Base-by-base conservation (phyloP, 106 monocot genomes). In the Phalaenopsis equestris region DNA sequence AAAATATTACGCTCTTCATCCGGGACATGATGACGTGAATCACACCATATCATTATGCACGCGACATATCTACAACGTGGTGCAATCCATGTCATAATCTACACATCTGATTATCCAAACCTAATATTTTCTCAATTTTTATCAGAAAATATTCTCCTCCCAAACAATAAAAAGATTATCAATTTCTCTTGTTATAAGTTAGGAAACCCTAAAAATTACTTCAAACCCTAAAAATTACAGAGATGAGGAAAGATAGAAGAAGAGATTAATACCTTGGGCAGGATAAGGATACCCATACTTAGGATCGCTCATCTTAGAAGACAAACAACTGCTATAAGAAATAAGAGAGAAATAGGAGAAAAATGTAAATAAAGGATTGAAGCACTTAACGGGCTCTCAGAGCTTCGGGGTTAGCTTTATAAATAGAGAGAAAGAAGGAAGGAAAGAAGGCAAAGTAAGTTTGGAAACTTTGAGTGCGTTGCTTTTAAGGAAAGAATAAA, bases 201-300 rank as follows among this genome's bases (percentile, higher is more conserved):
- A 48, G 48, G 48, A 18, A 57, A 15, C 12, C 8, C 19, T 12
- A 18, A 12, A 57, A 57, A 57, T 57, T 15, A 17, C 61, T 8
- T 21, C 21, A 21, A 61, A 61, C 19, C 19, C 21, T 5, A 61
- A 61, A n/a, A 61, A 61, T 61, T 6, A 6, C 61, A 61, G 21
- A 21, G 21, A n/a, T 18, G 6, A 70, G 70, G 36, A 19, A 1
- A 19, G 12, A 30, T 42, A 42, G 73, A 73, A 74, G 45, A 74
- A 43, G 74, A 42, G 8, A 48, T 1, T 8, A 70, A 4, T 90
- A 89, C 92, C 95, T 90, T 92, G 95, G 41, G 95, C 84, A 47
- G 95, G 95, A 56, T 95, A 95, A 45, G 92, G 89, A 42, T 90
- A 95, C 1, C 84, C 82, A 37, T 93, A 93, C 81, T 89, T 89